phyloP scores from a whole-genome alignment of 75 land plant genomes.

The Cunninghamia lanceolata region DNA sequence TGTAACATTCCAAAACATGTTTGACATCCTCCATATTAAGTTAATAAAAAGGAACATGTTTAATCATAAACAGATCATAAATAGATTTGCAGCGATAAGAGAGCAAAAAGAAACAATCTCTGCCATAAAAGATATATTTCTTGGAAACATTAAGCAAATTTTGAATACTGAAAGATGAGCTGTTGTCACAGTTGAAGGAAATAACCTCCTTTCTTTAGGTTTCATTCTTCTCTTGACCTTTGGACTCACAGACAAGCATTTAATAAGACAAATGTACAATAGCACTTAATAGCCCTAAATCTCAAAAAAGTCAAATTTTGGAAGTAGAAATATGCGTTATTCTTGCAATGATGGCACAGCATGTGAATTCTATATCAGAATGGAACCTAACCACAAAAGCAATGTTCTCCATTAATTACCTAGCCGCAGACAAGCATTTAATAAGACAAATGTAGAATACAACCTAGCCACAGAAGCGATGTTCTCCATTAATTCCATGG shows the following conservation, averaged over 20 bases:
- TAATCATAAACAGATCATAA: neutral
- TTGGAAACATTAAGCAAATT: too few species aligned
- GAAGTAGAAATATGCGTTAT: neutral
- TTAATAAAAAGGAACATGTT: neutral
- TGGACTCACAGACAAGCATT: neutral
- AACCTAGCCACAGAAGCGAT: neutral
- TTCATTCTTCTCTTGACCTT: neutral
- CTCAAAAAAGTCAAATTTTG: neutral
- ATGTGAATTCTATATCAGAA: neutral
- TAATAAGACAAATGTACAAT: neutral
- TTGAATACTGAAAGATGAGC: neutral
- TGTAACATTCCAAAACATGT: conserved; percentile 15
- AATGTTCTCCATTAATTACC: neutral
- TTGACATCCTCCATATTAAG: neutral
- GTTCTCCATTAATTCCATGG: neutral
- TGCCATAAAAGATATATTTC: neutral
- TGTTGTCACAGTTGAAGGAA: neutral
- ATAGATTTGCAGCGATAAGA: neutral
- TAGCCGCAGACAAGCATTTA: too few species aligned
- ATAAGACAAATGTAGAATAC: too few species aligned
- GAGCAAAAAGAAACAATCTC: neutral
- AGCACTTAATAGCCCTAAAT: neutral
- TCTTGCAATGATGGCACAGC: neutral
- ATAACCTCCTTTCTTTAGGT: neutral
- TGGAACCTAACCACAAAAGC: neutral